phyloP scores from a whole-genome alignment of 768 basidiomycete species.

The Amanita inopinata region DNA sequence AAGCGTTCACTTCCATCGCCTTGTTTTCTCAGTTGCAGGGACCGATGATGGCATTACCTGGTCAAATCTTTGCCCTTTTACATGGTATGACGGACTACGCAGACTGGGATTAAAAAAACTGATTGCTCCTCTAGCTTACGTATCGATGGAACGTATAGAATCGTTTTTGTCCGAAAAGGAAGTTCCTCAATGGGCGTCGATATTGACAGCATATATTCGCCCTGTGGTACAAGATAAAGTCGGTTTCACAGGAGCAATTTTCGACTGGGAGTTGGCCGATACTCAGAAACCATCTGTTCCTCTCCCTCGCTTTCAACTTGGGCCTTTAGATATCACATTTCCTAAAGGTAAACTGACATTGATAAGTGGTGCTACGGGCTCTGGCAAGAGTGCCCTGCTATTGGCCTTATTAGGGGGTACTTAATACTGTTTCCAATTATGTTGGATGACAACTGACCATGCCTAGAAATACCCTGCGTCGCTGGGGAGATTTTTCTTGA shows the following conservation, averaged over 20 bases:
- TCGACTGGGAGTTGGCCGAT: conserved; percentile 43
- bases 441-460: conserved; percentile 2
- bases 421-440: conserved; percentile 10
- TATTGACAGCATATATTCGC: conserved; percentile 31
- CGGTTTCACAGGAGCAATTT: conserved; percentile 45
- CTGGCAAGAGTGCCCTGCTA: conserved; percentile 60
- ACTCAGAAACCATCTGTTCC: conserved; percentile 19
- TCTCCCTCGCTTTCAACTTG: conserved; percentile 40
- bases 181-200: conserved; percentile 71
- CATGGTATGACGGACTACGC: conserved; percentile 31
- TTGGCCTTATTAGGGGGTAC: conserved; percentile 59
- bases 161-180: conserved; percentile 63
- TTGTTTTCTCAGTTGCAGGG: conserved; percentile 65
- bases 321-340: conserved; percentile 48
- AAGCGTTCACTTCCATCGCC: conserved; percentile 74
- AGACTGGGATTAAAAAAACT: conserved; percentile 1
- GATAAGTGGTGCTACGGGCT: conserved; percentile 56
- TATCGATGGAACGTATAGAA: conserved; percentile 78
- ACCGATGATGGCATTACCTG: conserved; percentile 56
- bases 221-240: conserved; percentile 21
- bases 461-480: conserved; percentile 48
- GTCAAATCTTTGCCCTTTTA: conserved; percentile 53
- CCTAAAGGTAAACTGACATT: conserved; percentile 48
- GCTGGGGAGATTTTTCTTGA: conserved; percentile 44
- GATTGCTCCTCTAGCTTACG: conserved; percentile 37